Percentiles rank a stretch among this genome's conserved stretches.
phyloP scores from a whole-genome alignment of 371 early-diverging fungal species.

The Mucor irregularis region DNA sequence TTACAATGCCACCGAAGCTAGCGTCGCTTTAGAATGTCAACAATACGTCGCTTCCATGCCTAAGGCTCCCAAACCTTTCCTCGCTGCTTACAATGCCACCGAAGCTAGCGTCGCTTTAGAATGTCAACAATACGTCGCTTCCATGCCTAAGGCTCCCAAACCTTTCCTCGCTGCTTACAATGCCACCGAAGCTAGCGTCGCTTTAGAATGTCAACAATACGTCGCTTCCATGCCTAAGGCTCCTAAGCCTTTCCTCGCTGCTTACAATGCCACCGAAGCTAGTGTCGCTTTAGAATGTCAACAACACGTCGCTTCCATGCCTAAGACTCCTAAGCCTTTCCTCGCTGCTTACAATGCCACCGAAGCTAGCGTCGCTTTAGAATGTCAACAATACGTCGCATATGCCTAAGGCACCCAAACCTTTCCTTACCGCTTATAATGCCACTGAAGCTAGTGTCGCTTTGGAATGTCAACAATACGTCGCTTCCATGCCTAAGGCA shows the following conservation, averaged over 20 bases:
- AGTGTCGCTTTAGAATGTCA: background rate
- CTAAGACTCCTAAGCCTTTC: constrained; percentile 1
- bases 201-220: too few relatives aligned
- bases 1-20: constrained; percentile 6
- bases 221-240: too few relatives aligned
- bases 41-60: background rate
- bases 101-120: background rate
- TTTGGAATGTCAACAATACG: background rate
- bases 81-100: background rate
- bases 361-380: background rate
- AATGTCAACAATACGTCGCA: background rate
- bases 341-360: constrained; percentile 4
- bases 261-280: constrained; percentile 8
- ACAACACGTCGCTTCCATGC: background rate
- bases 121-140: background rate
- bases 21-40: background rate
- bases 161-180: too few relatives aligned
- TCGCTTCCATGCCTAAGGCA: background rate
- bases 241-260: constrained; percentile 11
- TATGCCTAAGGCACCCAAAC: background rate
- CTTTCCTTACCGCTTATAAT: constrained; percentile 12
- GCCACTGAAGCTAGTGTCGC: constrained; percentile 1
- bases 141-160: background rate
- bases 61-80: background rate
- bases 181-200: too few relatives aligned